phyloP scores from a whole-genome alignment of 106 monocot species.

The Ottelia alismoides region DNA sequence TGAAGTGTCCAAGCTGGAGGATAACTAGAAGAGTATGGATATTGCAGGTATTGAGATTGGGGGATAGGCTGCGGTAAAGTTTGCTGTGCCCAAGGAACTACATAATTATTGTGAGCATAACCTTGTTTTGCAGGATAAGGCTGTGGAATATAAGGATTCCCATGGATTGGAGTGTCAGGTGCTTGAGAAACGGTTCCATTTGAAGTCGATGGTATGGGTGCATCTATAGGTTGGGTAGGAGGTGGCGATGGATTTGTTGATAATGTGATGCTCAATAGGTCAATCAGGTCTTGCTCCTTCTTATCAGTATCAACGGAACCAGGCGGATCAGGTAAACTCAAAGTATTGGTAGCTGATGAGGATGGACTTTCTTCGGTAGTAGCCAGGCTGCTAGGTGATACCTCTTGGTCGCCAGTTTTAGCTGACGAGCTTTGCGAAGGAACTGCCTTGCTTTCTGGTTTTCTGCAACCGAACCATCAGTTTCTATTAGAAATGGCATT shows the following conservation, averaged over 20 bases:
- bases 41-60: too few species aligned
- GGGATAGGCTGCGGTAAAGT: too few species aligned
- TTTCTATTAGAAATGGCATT: too few species aligned
- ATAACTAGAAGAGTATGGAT: too few species aligned
- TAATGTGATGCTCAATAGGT: slow-evolving; percentile 58
- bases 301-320: slow-evolving; percentile 32
- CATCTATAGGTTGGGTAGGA: too few species aligned
- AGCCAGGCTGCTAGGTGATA: slow-evolving; percentile 4
- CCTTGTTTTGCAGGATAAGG: too few species aligned
- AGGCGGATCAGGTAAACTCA: slow-evolving; percentile 38
- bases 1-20: too few species aligned
- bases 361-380: slow-evolving; percentile 28
- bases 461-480: slow-evolving; percentile 39
- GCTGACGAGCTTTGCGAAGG: slow-evolving; percentile 7
- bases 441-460: slow-evolving; percentile 20
- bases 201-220: slow-evolving; percentile 20
- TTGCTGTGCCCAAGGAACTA: too few species aligned
- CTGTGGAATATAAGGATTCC: background rate
- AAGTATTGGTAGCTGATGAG: slow-evolving; percentile 20
- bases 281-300: slow-evolving; percentile 65
- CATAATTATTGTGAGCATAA: too few species aligned
- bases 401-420: slow-evolving; percentile 6
- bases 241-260: slow-evolving; percentile 43
- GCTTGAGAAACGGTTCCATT: slow-evolving; percentile 15
- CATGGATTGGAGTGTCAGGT: background rate